These are phyloP conservation scores for Novakomyces olei DNA, from an alignment of 805 yeast genomes.

Conservation along the genomic window DNA sequence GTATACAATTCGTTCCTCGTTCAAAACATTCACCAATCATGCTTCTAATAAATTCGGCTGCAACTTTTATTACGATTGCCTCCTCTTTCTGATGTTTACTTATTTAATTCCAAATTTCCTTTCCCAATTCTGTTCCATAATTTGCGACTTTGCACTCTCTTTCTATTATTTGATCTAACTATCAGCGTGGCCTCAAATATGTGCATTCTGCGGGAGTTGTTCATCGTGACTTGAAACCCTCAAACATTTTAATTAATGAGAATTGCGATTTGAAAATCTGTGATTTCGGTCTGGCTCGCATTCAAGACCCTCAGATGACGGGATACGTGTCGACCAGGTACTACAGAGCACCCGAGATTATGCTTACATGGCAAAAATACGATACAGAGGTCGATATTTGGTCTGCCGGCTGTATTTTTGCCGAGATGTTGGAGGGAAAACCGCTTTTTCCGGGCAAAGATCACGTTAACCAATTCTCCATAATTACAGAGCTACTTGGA, in stretches of 20 bases:
- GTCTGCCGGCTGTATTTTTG: conserved; percentile 94
- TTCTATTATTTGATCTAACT: too few species aligned
- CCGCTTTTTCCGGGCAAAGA: conserved; percentile 96
- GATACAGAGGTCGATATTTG: conserved; percentile 93
- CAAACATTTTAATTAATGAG: conserved; percentile 62
- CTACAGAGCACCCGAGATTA: conserved; percentile 94
- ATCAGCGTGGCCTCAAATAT: conserved; percentile 68
- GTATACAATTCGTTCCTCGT: too few species aligned
- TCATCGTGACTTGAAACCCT: conserved; percentile 70
- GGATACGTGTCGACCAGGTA: conserved; percentile 92
- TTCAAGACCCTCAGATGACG: conserved; percentile 98
- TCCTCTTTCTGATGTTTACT: too few species aligned
- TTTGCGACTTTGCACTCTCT: too few species aligned
- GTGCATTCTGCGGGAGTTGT: conserved; percentile 85
- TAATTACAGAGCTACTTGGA: conserved; percentile 87
- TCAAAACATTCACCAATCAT: too few species aligned
- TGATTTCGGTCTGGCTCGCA: conserved; percentile 86
- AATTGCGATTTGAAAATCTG: conserved; percentile 68
- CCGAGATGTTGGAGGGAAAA: conserved; percentile 93
- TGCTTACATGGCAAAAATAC: conserved; percentile 96
- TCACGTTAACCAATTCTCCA: conserved; percentile 93
- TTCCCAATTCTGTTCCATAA: too few species aligned
- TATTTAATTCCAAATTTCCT: too few species aligned
- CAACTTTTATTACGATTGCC: too few species aligned
- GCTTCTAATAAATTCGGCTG: too few species aligned